Evolutionary conservation across 331 rosid species (phyloP).

Genomic region (Malus hybrid): DNA sequence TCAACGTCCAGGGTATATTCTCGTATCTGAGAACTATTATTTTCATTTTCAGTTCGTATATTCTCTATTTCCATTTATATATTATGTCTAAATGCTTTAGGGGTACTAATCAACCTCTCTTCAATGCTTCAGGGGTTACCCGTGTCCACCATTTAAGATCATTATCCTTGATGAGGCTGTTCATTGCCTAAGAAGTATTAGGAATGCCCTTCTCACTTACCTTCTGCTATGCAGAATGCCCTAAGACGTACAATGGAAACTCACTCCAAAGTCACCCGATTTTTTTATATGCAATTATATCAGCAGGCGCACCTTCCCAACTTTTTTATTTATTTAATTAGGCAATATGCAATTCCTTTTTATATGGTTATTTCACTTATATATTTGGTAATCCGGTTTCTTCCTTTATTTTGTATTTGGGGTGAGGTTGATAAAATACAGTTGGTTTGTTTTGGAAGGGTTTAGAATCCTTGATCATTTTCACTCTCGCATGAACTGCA

Average conservation of each 20-base stretch:
- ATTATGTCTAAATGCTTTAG: background rate
- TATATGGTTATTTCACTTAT: background rate
- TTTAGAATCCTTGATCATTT: background rate
- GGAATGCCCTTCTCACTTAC: background rate
- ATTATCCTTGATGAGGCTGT: slow-evolving; percentile 88
- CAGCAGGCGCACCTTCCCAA: slow-evolving; percentile 53
- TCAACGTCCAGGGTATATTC: slow-evolving; percentile 45
- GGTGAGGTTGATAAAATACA: background rate
- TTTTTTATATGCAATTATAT: slow-evolving; percentile 93
- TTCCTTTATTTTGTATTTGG: background rate
- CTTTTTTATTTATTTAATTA: background rate
- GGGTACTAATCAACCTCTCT: background rate
- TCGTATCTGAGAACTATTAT: background rate
- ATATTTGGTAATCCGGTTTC: background rate
- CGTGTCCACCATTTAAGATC: slow-evolving; percentile 83
- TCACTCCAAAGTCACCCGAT: slow-evolving; percentile 80
- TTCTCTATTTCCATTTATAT: background rate
- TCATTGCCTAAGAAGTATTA: background rate
- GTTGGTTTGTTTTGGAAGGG: background rate
- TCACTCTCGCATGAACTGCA: background rate
- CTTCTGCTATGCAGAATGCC: slow-evolving; percentile 62
- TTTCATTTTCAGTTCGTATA: background rate
- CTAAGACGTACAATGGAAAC: slow-evolving; percentile 92
- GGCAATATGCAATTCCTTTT: background rate
- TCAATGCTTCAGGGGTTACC: slow-evolving; percentile 50